A percentile compares a stretch with the other conserved stretches of the same genome.
phyloP scores from a whole-genome alignment of 1,284 basidiomycete species.

The Tilletia caries region DNA sequence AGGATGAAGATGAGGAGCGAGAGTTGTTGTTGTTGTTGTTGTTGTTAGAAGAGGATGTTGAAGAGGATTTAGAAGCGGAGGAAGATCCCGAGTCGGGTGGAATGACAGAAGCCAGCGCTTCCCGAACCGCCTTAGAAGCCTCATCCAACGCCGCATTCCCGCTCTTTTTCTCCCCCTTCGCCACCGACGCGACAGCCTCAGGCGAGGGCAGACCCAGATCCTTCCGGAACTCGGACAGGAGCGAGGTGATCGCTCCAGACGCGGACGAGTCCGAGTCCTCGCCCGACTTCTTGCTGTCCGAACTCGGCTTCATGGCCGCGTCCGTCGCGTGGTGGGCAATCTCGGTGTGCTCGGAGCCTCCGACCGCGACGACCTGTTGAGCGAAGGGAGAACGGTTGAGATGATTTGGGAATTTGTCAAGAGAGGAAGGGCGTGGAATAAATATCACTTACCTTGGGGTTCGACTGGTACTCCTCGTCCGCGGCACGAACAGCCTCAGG shows the following conservation, averaged over 20 bases:
- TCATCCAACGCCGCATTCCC: background rate
- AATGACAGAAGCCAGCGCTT: background rate
- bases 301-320: background rate
- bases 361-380: conserved; percentile 2
- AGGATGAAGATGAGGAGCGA: conserved; percentile 20
- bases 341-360: background rate
- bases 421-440: too few species aligned
- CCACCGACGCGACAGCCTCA: conserved; percentile 6
- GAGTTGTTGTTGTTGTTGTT: too few species aligned
- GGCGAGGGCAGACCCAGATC: conserved; percentile 17
- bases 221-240: conserved; percentile 8
- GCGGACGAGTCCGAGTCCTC: background rate
- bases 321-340: conserved; percentile 6
- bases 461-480: conserved; percentile 6
- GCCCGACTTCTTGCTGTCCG: background rate
- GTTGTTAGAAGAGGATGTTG: too few species aligned
- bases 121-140: background rate
- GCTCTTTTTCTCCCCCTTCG: background rate
- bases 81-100: background rate
- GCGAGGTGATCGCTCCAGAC: background rate
- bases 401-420: too few species aligned
- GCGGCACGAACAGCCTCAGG: conserved; percentile 3
- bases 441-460: conserved; percentile 12
- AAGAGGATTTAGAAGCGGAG: too few species aligned
- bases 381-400: background rate